Evolutionary conservation across 225 moss, liverwort and hornwort species (phyloP).

Genomic region (Antitrichia curtipendula): DNA sequence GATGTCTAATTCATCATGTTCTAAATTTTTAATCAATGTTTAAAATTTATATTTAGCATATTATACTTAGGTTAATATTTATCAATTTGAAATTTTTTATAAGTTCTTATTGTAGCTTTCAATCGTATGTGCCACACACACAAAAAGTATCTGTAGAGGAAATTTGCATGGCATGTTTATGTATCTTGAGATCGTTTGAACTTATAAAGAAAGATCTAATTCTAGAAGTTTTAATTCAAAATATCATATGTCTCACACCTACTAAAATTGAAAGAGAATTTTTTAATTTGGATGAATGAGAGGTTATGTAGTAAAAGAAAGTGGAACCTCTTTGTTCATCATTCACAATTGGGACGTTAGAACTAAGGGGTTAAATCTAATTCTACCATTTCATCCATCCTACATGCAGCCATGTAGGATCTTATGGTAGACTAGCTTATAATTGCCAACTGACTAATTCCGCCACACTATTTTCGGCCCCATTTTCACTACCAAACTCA

Average conservation of each 20-base stretch:
- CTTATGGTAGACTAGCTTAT: no score
- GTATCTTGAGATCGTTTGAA: not conserved
- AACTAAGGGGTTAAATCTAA: no score
- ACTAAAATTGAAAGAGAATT: not conserved
- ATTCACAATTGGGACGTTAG: no score
- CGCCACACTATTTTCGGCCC: no score
- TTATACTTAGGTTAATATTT: not conserved
- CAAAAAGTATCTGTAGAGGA: not conserved
- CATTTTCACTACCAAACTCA: no score
- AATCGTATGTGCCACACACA: fast-evolving
- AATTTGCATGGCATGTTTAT: not conserved
- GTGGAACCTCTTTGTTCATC: no score
- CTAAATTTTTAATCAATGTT: fast-evolving
- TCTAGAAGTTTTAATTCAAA: not conserved
- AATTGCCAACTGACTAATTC: no score
- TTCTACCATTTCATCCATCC: no score
- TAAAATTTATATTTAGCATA: not conserved
- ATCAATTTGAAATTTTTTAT: no score
- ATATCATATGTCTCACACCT: not conserved
- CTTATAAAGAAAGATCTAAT: not conserved
- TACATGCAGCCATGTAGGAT: no score
- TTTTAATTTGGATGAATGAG: no score
- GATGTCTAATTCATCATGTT: not conserved
- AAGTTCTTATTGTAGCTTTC: not conserved
- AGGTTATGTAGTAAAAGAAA: no score